Base-by-base conservation (phyloP, 2,329 filamentous ascomycete species). In the Westerdykella aurantiaca region DNA sequence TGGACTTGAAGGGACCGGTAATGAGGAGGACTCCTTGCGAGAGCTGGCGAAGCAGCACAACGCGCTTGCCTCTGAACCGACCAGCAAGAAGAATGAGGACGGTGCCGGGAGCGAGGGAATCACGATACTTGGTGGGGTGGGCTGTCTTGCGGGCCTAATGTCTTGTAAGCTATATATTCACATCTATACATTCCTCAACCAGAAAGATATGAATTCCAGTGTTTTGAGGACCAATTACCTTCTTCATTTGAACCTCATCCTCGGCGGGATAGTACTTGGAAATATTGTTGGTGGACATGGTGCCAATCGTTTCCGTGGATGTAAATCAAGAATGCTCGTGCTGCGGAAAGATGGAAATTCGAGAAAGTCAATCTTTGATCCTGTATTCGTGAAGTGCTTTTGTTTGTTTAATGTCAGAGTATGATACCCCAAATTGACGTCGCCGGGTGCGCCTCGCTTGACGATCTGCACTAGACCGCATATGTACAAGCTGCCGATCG, bases 1-100 rank as follows among this genome's bases (percentile, higher is more conserved):
- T 98, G 78, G 97, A 85, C 83, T 97, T 97, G 87, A 97, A 98
- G 72, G 93, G 93, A 62, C 93, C 93, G 69, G 93, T 98, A 66
- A 98, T 89, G 71, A 98, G 87, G 72, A 98, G 88, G 57, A 95
- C 87, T 75, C 93, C 93, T 78, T 96, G 88, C 67, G 86, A 81
- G 69, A 97, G 89, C 73, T 85, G 82, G 82, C 96, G 96, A 71
- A 98, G 86, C 74, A 96, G 89, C 68, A 98, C 81, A 67, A 97
- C 93, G 72, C 93, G 93, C 88, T 97, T 97, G 81, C 93, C 93
- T 66, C 93, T 89, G 88, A 97, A 98, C 69, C 93, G 91, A 68
- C 93, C 93, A 71, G 93, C 91, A 71, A 98, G 89, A 71, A 98
- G 88, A 77, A 98, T 97, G 70, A 98, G 86, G 70, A 98, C 81